Evolutionary conservation across 2,329 filamentous ascomycete species (phyloP).

Genomic region (Penicillium sp.): DNA sequence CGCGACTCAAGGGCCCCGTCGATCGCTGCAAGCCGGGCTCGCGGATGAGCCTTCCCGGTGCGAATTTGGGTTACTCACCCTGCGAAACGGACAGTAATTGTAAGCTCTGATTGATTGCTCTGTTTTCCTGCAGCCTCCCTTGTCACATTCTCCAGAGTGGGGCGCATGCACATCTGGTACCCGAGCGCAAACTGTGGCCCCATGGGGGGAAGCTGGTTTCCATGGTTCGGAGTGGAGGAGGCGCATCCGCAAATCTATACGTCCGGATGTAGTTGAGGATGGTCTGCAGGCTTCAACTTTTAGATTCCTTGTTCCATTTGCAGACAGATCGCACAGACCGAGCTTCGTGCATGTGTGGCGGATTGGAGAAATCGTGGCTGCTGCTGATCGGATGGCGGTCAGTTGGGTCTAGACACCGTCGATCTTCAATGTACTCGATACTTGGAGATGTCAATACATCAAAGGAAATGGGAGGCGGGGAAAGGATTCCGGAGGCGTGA

Average conservation of each 20-base stretch:
- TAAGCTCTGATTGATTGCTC: constrained; percentile 4
- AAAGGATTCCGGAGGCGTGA: not conserved
- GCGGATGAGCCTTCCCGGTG: not conserved
- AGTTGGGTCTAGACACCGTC: not conserved
- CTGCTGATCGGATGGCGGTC: not conserved
- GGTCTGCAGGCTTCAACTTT: not conserved
- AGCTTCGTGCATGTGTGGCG: constrained; percentile 8
- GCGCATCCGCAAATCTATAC: not conserved
- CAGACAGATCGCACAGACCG: not conserved
- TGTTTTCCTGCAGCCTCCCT: not conserved
- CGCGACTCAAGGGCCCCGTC: not conserved
- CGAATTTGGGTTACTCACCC: constrained; percentile 15
- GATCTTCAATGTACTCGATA: not conserved
- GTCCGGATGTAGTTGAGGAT: not conserved
- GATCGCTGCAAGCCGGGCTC: not conserved
- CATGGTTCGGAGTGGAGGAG: constrained; percentile 1
- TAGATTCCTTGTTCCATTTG: not conserved
- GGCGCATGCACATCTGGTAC: constrained; percentile 3
- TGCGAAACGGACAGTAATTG: constrained; percentile 4
- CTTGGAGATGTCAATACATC: not conserved
- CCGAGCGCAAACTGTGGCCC: constrained; percentile 6
- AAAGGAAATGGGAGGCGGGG: not conserved
- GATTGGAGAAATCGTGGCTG: constrained; percentile 4
- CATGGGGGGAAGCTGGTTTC: constrained; percentile 8
- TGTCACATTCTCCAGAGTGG: constrained; percentile 11